These are phyloP conservation scores for Solanum chilense DNA, from an alignment of 257 asterid species.

Conservation along the genomic window DNA sequence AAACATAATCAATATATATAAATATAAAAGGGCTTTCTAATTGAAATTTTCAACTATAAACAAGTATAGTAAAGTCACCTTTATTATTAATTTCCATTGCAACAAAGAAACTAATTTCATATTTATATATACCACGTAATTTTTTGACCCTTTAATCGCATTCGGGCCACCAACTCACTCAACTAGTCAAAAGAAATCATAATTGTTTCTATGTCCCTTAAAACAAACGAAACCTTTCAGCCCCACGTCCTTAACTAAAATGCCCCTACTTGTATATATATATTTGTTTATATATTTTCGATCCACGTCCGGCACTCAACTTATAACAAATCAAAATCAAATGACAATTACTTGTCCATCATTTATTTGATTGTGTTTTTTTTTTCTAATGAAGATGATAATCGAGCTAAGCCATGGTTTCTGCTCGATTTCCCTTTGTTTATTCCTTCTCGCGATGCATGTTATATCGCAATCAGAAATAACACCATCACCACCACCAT, in stretches of 20 bases:
- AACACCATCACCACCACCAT: not conserved
- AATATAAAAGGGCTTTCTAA: accelerated
- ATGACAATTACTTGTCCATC: not conserved
- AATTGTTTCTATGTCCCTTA: not conserved
- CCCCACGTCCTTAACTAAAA: not conserved
- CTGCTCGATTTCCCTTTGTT: not conserved
- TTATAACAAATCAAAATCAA: not conserved
- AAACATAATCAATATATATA: not conserved
- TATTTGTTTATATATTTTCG: not conserved
- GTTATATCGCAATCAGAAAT: not conserved
- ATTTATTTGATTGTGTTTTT: not conserved
- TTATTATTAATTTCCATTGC: not conserved
- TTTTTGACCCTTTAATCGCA: not conserved
- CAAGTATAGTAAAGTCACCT: not conserved
- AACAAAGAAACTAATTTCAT: not conserved
- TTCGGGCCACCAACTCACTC: not conserved
- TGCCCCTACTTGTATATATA: not conserved
- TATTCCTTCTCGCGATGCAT: not conserved
- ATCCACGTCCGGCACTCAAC: not conserved
- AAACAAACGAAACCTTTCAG: not conserved
- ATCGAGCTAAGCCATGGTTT: not conserved
- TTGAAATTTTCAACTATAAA: not conserved
- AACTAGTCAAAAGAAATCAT: not conserved
- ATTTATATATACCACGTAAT: accelerated
- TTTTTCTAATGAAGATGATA: not conserved